A percentile compares a stretch with the other conserved stretches of the same genome.
Evolutionary conservation across 345 rosid species (phyloP).

Genomic region (Sonneratia caseolaris): DNA sequence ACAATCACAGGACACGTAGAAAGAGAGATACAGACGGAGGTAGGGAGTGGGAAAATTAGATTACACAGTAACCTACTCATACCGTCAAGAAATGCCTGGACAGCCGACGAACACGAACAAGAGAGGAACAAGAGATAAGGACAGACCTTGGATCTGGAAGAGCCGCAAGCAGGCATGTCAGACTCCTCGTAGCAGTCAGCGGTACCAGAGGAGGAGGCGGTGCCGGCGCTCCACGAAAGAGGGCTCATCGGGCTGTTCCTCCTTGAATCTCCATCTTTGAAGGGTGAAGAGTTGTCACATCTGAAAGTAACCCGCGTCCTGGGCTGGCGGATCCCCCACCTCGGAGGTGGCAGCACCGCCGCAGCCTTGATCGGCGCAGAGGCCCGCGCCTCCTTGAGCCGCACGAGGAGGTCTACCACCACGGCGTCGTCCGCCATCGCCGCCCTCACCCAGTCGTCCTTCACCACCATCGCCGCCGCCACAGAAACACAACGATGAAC

Average conservation of each 20-base stretch:
- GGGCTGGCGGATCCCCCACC: conserved; percentile 56
- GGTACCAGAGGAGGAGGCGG: conserved; percentile 48
- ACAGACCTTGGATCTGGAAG: conserved; percentile 46
- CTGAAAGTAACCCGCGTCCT: conserved; percentile 34
- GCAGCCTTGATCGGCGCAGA: conserved; percentile 15
- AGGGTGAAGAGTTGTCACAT: conserved; percentile 18
- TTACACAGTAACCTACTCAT: too few relatives aligned
- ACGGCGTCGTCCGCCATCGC: conserved; percentile 35
- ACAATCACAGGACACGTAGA: background rate
- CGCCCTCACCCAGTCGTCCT: conserved; percentile 29
- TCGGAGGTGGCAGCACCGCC: conserved; percentile 18
- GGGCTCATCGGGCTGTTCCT: conserved; percentile 65
- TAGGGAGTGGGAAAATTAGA: too few relatives aligned
- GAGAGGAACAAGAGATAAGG: background rate
- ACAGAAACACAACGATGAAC: background rate
- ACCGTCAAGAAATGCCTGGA: background rate
- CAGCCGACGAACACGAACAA: background rate
- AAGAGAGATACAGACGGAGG: background rate
- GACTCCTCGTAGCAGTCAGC: conserved; percentile 54
- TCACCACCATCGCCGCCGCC: conserved; percentile 16
- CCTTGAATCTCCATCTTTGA: conserved; percentile 35
- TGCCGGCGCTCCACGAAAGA: conserved; percentile 55
- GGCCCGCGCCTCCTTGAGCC: conserved; percentile 17
- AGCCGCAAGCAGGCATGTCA: conserved; percentile 29
- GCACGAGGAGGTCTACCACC: conserved; percentile 31